Evolutionary conservation across 352 stramenopile genomes (phyloP), one percentile per base, ranked within the genome.

Genomic region (Globisporangium recalcitrans): DNA sequence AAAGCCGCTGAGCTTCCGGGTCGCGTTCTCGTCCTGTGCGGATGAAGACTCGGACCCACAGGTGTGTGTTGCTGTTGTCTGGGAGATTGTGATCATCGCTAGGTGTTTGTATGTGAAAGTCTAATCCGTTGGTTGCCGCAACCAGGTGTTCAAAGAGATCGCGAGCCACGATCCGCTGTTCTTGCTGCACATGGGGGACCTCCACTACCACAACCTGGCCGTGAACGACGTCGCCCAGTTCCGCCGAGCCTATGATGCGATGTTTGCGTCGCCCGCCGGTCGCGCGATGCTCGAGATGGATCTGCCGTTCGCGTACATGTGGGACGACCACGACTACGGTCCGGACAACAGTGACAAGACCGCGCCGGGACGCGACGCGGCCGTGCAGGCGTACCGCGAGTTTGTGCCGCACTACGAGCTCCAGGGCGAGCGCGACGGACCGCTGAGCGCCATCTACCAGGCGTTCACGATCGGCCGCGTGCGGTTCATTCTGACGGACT

Each of bases 311-410:
- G 83, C 74, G 16, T 95, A 96, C 67, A 96, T 95, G 86, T 97
- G 85, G 82, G 85, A 95, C 63, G 88, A 97, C 72, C 88, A 97
- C 69, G 88, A 97, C 65, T 97, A 85, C 61, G 88, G 87, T 29
- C 86, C 85, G 31, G 87, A 97, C 72, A 96, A 97, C 60, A 94
- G 85, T 26, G 82, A 97, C 65, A 79, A 80, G 55, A 92, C 76
- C 16, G 83, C 85, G 31, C 80, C 74, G 1, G 85, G 83, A 31
- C 73, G 84, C 8, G 77, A 89, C 21, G 81, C 85, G 0, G 90
- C 88, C 8, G 62, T 95, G 8, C 74, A 87, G 67, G 82, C 82
- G 27, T 95, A 93, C 69, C 80, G 78, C 0, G 84, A 95, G 62
- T 82, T 87, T 40, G 86, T 95, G 1, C 87, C 88, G 32, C 81